These are phyloP conservation scores for Acacia melanoxylon DNA, from an alignment of 306 rosid species.

Conservation along the genomic window DNA sequence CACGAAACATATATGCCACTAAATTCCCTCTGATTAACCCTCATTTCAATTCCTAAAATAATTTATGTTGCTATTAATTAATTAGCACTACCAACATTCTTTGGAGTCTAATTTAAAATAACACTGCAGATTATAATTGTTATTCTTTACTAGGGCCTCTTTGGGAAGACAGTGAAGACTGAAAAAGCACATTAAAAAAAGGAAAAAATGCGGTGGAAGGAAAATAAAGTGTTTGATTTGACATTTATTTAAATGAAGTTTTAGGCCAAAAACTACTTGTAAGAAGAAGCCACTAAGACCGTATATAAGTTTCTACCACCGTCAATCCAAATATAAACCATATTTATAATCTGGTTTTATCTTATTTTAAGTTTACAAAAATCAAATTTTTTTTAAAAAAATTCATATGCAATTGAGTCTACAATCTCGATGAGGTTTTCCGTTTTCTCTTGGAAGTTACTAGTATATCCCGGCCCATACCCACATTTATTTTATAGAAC, in stretches of 20 bases:
- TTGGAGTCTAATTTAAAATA: background rate
- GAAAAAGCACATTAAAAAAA: too few relatives aligned
- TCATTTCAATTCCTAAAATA: background rate
- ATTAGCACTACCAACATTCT: conserved; percentile 4
- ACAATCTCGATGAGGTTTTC: conserved; percentile 45
- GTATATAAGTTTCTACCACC: too few relatives aligned
- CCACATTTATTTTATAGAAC: conserved; percentile 12
- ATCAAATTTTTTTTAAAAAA: too few relatives aligned
- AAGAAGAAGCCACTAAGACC: too few relatives aligned
- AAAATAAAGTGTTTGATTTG: too few relatives aligned
- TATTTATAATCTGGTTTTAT: too few relatives aligned
- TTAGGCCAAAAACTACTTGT: too few relatives aligned
- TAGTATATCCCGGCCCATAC: background rate
- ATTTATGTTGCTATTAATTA: background rate
- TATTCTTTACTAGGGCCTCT: too few relatives aligned
- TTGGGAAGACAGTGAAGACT: too few relatives aligned
- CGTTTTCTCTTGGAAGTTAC: background rate
- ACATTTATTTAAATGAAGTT: too few relatives aligned
- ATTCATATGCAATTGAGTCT: conserved; percentile 20
- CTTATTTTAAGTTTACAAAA: too few relatives aligned
- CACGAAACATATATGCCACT: background rate
- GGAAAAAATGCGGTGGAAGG: accelerated
- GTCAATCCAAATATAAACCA: too few relatives aligned
- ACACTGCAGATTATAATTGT: background rate
- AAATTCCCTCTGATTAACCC: background rate